These are phyloP conservation scores for Trypanosoma brucei DNA, from an alignment of 208 protist genomes.

Conservation along the genomic window DNA sequence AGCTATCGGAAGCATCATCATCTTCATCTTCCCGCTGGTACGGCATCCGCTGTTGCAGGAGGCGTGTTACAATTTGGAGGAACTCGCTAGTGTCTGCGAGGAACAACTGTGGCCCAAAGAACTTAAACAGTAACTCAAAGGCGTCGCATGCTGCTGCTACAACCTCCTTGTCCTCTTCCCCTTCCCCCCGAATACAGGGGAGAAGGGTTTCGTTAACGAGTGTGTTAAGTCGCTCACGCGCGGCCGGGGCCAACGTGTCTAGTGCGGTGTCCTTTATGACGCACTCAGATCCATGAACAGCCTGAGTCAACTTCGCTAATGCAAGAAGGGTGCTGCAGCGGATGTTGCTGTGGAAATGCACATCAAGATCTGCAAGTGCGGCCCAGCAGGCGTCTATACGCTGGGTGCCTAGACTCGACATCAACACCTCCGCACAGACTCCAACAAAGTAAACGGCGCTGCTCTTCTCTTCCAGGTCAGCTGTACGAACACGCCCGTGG, in stretches of 20 bases:
- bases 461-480: constrained; percentile 81
- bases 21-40: constrained; percentile 43
- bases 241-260: constrained; percentile 44
- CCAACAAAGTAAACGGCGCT: constrained; percentile 76
- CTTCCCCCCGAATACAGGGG: constrained; percentile 42
- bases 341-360: constrained; percentile 65
- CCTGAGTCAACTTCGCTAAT: constrained; percentile 58
- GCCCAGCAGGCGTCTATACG: constrained; percentile 56
- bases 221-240: constrained; percentile 51
- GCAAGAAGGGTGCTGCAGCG: constrained; percentile 57
- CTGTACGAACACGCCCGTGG: constrained; percentile 65
- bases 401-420: constrained; percentile 36
- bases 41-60: constrained; percentile 48
- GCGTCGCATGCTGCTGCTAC: constrained; percentile 72
- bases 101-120: constrained; percentile 65
- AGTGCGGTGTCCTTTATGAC: constrained; percentile 21
- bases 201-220: constrained; percentile 42
- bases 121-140: constrained; percentile 48
- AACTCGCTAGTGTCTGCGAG: constrained; percentile 40
- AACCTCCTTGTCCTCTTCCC: constrained; percentile 69
- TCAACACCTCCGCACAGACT: constrained; percentile 67
- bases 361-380: constrained; percentile 33
- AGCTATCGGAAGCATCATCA: constrained; percentile 27
- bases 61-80: constrained; percentile 33
- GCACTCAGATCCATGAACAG: constrained; percentile 31